Conservation (phyloP, 768 basidiomycete genomes). For the Russula olivacea region DNA sequence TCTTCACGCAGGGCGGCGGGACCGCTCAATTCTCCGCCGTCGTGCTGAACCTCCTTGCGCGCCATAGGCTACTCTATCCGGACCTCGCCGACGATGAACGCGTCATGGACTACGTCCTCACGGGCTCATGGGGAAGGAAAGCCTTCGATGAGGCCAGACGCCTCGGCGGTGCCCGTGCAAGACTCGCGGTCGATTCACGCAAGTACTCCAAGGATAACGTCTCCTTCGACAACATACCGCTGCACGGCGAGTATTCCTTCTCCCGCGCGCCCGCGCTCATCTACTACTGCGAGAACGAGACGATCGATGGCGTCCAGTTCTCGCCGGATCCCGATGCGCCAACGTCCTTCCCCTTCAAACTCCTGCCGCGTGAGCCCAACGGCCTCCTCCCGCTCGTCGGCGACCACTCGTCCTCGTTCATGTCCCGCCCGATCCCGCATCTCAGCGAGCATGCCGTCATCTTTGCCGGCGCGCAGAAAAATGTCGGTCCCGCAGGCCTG, state of each 20-base stretch:
- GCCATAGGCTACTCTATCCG: slow-evolving; percentile 72
- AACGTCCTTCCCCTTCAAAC: slow-evolving; percentile 69
- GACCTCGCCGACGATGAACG: slow-evolving; percentile 49
- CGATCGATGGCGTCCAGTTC: slow-evolving; percentile 92
- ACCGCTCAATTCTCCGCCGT: slow-evolving; percentile 88
- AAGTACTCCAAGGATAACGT: slow-evolving; percentile 56
- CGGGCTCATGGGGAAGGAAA: slow-evolving; percentile 88
- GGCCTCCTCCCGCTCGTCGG: slow-evolving; percentile 77
- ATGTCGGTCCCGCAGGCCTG: slow-evolving; percentile 89
- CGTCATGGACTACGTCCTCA: slow-evolving; percentile 81
- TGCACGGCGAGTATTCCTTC: slow-evolving; percentile 66
- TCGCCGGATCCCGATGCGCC: slow-evolving; percentile 47
- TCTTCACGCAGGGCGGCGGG: slow-evolving; percentile 95
- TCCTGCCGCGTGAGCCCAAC: slow-evolving; percentile 48
- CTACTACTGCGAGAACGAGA: slow-evolving; percentile 99
- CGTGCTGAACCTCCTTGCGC: slow-evolving; percentile 85
- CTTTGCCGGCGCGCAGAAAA: slow-evolving; percentile 97
- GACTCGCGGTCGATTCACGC: slow-evolving; percentile 69
- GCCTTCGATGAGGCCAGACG: slow-evolving; percentile 78
- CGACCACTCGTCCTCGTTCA: slow-evolving; percentile 95
- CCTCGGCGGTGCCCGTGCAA: slow-evolving; percentile 52
- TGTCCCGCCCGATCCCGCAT: slow-evolving; percentile 86
- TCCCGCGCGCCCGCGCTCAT: slow-evolving; percentile 79
- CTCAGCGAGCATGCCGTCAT: slow-evolving; percentile 89
- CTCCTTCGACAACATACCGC: slow-evolving; percentile 75